Conservation (phyloP, 2,329 filamentous ascomycete species). For the Trichoderma guizhouense region DNA sequence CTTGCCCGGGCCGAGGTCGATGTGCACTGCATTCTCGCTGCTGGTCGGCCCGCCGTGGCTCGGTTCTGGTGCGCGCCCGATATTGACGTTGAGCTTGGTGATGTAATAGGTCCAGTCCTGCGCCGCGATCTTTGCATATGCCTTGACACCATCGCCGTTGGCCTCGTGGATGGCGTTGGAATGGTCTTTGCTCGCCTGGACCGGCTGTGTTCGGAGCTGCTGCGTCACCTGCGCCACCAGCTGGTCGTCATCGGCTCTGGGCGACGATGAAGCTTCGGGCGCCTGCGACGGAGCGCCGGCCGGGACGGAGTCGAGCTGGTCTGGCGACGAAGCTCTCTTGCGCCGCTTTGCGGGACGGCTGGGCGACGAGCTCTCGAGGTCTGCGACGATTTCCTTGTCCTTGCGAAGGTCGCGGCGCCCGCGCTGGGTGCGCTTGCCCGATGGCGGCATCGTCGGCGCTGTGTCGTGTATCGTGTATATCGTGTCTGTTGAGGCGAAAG, state of each 20-base stretch:
- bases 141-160: constrained; percentile 61
- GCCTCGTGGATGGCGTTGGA: constrained; percentile 62
- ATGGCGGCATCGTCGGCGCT: constrained; percentile 32
- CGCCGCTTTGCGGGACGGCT: constrained; percentile 62
- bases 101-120: constrained; percentile 84
- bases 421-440: constrained; percentile 37
- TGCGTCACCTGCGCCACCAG: constrained; percentile 56
- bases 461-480: neutral
- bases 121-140: constrained; percentile 79
- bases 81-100: constrained; percentile 69
- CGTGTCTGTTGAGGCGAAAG: neutral
- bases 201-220: constrained; percentile 46
- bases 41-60: constrained; percentile 35
- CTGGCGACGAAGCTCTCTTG: constrained; percentile 46
- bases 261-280: constrained; percentile 36
- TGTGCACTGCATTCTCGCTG: constrained; percentile 61
- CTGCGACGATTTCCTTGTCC: constrained; percentile 30
- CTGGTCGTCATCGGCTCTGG: constrained; percentile 52
- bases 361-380: constrained; percentile 54
- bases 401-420: constrained; percentile 39
- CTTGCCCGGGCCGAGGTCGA: constrained; percentile 84
- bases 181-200: constrained; percentile 60
- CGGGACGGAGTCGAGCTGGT: constrained; percentile 19
- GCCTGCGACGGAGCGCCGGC: constrained; percentile 30
- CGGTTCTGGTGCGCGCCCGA: constrained; percentile 65